Evolutionary conservation across 345 rosid species (phyloP).

Genomic region (Aegle marmelos): DNA sequence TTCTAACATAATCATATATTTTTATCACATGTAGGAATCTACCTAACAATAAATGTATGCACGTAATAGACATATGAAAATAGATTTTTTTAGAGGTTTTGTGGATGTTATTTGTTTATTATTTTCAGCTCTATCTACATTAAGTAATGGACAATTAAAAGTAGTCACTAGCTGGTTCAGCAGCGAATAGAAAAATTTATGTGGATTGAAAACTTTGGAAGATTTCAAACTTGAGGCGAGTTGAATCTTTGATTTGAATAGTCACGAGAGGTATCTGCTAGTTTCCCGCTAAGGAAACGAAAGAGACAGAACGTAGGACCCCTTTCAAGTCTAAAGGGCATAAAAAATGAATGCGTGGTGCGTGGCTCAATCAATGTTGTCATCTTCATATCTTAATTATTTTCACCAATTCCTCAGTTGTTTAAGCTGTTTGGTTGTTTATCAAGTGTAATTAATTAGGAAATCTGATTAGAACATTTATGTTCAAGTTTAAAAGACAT

Average conservation of each 20-base stretch:
- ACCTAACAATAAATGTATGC: no score
- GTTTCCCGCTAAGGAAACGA: neutral
- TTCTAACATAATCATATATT: no score
- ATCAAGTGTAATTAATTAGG: neutral
- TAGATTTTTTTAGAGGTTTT: no score
- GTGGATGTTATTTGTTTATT: neutral
- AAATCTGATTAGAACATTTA: neutral
- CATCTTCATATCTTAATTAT: neutral
- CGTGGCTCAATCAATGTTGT: neutral
- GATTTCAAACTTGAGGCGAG: neutral
- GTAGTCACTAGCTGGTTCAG: no score
- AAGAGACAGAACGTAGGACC: neutral
- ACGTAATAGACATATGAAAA: no score
- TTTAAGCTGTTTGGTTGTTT: neutral
- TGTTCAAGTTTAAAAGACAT: neutral
- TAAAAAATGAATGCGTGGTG: neutral
- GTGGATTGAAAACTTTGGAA: neutral
- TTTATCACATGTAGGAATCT: no score
- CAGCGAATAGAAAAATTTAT: neutral
- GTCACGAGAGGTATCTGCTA: neutral
- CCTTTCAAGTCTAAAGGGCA: neutral
- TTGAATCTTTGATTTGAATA: neutral
- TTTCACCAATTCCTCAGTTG: neutral
- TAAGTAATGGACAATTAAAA: no score
- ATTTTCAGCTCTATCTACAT: neutral